Base-by-base conservation (phyloP, 2,329 filamentous ascomycete genomes). In the Colletotrichum sp. region DNA sequence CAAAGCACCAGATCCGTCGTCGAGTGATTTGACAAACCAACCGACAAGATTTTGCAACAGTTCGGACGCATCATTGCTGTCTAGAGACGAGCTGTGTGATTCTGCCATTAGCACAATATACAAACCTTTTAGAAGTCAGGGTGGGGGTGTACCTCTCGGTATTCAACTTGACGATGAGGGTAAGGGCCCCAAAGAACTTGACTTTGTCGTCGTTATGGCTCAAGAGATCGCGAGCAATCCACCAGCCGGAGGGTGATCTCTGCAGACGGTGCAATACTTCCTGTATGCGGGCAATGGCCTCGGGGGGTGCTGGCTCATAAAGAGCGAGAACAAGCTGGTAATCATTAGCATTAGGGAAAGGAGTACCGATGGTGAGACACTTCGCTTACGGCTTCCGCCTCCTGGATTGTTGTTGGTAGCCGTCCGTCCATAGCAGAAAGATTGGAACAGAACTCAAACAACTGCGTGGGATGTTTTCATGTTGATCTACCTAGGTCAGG, bases 101-200 rank as follows among this genome's bases (percentile, higher is more conserved):
- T 21, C 12, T 63, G 28, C 13, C 21, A 34, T 63, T 9, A 63
- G 59, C 28, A 52, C 10, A 52, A 13, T 21, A 21, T 3, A 36
- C 30, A 34, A 9, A 16, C 30, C 13, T 36, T 36, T 6, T 12
- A 13, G n/a, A 34, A 21, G 30, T 21, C 12, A 10, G 8, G 32
- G 71, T 34, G 43, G 48, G 14, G n/a, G 34, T 14, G 81, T 88
- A 78, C 94, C 93, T 95, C 82, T 97, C 95, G n/a, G 93, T 94
- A 83, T 99, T 98, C 74, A 99, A 91, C 86, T 99, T 99, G 80
- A 99, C 92, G 67, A 95, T 98, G 79, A 98, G 94, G 0, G 96
- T 99, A 75, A 98, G 89, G 34, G 96, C 96, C 16, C 95, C 97
- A 82, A 98, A 98, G 85, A 99, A 99, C 78, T 94, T 94, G 79